phyloP scores from a whole-genome alignment of 805 yeast genomes.

The Metschnikowia amazonensis region DNA sequence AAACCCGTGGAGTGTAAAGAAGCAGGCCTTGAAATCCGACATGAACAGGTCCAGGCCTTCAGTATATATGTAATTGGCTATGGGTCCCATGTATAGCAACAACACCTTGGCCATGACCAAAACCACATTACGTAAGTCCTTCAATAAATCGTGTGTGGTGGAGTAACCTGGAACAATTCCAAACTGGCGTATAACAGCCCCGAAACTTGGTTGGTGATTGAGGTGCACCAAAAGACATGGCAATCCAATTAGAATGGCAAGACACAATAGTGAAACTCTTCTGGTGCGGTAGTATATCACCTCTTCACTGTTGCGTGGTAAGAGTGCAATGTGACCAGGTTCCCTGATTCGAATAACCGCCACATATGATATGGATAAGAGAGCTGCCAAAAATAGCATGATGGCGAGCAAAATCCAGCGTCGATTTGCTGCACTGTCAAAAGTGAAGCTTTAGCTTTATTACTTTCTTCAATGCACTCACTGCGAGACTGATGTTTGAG shows the following conservation, averaged over 20 bases:
- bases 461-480: background rate
- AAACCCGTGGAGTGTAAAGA: conserved; percentile 37
- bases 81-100: conserved; percentile 21
- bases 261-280: conserved; percentile 33
- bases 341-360: conserved; percentile 32
- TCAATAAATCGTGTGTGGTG: conserved; percentile 6
- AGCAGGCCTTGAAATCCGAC: conserved; percentile 20
- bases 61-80: conserved; percentile 14
- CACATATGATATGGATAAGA: conserved; percentile 47
- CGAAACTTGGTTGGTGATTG: background rate
- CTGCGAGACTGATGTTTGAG: background rate
- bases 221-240: conserved; percentile 23
- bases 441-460: background rate
- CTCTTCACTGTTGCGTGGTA: conserved; percentile 39
- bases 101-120: conserved; percentile 11
- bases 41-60: conserved; percentile 1
- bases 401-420: background rate
- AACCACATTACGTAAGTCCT: conserved; percentile 16
- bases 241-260: conserved; percentile 24
- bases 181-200: conserved; percentile 14
- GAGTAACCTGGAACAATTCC: conserved; percentile 39
- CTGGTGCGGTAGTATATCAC: conserved; percentile 42
- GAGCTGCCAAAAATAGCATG: conserved; percentile 19
- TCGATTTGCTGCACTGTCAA: background rate
- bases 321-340: conserved; percentile 21